Evolutionary conservation across 1,139 yeast species (phyloP).

Genomic region (Geotrichum carabidarum): DNA sequence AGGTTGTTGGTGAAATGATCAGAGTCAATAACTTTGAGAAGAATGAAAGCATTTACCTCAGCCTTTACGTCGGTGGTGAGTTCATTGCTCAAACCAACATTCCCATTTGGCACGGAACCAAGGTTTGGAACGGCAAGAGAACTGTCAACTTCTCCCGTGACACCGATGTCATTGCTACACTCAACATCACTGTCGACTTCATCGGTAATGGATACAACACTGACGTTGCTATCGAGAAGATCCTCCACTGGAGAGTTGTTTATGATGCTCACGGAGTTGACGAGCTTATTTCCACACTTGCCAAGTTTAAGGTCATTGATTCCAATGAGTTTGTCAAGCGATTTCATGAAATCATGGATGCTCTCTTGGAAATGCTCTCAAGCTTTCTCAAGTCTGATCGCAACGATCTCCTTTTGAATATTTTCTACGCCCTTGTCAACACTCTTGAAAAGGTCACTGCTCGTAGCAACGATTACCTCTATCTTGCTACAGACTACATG

Average conservation of each 20-base stretch:
- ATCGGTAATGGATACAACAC: slow-evolving; percentile 66
- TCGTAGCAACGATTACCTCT: slow-evolving; percentile 26
- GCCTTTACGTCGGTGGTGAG: slow-evolving; percentile 61
- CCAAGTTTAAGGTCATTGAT: slow-evolving; percentile 29
- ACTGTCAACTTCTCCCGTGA: slow-evolving; percentile 27
- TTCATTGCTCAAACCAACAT: slow-evolving; percentile 51
- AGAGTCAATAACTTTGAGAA: slow-evolving; percentile 53
- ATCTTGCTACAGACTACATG: slow-evolving; percentile 31
- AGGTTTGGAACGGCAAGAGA: slow-evolving; percentile 29
- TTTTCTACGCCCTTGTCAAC: slow-evolving; percentile 31
- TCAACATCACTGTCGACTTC: slow-evolving; percentile 51
- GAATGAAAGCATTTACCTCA: slow-evolving; percentile 54
- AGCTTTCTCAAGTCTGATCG: slow-evolving; percentile 27
- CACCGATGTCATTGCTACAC: slow-evolving; percentile 27
- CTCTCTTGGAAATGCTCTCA: slow-evolving; percentile 36
- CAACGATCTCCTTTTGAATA: slow-evolving; percentile 27
- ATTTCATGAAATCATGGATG: slow-evolving; percentile 42
- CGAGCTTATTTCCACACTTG: slow-evolving; percentile 33
- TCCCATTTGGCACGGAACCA: slow-evolving; percentile 32
- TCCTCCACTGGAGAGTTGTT: slow-evolving; percentile 53
- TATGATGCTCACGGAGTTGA: slow-evolving; percentile 36
- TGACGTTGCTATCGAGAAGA: slow-evolving; percentile 52
- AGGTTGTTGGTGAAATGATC: slow-evolving; percentile 65
- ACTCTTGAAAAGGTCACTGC: slow-evolving; percentile 31
- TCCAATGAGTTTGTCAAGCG: slow-evolving; percentile 28